These are phyloP conservation scores for Capronia coronata DNA, from an alignment of 2,329 filamentous ascomycete genomes.

Conservation along the genomic window DNA sequence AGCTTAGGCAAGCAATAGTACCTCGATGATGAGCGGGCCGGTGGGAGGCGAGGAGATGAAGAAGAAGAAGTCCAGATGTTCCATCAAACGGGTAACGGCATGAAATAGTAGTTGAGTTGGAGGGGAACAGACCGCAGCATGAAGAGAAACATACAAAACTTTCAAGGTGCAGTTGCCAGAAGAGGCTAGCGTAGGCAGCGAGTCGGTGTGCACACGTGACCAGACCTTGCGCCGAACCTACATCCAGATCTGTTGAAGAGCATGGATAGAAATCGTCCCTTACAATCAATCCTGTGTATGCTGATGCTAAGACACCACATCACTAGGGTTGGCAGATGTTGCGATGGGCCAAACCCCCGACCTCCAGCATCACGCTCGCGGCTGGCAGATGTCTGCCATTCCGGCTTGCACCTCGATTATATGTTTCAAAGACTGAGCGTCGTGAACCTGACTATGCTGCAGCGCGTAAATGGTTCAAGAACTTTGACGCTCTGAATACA, in stretches of 20 bases:
- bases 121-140: neutral
- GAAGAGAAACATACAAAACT: neutral
- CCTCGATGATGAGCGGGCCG: neutral
- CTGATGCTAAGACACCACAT: no score
- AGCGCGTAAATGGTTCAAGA: slow-evolving; percentile 53
- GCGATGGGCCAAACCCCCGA: neutral
- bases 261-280: no score
- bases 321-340: no score
- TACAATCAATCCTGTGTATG: no score
- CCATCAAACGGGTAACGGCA: neutral
- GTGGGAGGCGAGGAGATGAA: no score
- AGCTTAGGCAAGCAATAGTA: slow-evolving; percentile 2
- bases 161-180: neutral
- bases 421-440: slow-evolving; percentile 6
- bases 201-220: neutral
- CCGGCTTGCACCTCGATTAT: neutral
- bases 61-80: no score
- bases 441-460: slow-evolving; percentile 33
- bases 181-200: neutral
- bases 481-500: slow-evolving; percentile 49
- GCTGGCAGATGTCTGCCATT: neutral
- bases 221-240: neutral
- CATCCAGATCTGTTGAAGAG: no score
- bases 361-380: neutral
- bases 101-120: neutral